phyloP scores from a whole-genome alignment of 306 rosid genomes.

The Senna siamea region DNA sequence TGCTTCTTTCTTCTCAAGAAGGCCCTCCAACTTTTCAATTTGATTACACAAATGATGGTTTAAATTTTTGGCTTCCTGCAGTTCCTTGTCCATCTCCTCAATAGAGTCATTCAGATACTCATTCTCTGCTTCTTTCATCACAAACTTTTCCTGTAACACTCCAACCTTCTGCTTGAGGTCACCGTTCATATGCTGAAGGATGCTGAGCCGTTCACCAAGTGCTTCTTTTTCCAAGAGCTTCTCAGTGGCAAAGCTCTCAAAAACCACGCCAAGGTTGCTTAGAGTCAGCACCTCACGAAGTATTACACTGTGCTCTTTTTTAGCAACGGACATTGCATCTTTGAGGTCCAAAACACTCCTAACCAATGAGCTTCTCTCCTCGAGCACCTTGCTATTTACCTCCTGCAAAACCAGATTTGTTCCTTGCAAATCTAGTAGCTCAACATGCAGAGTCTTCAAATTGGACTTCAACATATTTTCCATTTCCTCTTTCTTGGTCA shows the following conservation, averaged over 20 bases:
- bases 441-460: conserved; percentile 52
- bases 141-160: conserved; percentile 56
- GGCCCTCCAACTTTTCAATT: conserved; percentile 51
- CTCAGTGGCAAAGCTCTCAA: conserved; percentile 64
- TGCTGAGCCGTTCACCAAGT: conserved; percentile 56
- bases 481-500: conserved; percentile 57
- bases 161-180: conserved; percentile 60
- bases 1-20: conserved; percentile 52
- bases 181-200: conserved; percentile 52
- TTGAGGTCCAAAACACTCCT: conserved; percentile 58
- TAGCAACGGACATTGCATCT: conserved; percentile 54
- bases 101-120: conserved; percentile 54
- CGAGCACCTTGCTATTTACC: conserved; percentile 61
- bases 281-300: conserved; percentile 68
- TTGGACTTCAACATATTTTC: conserved; percentile 56
- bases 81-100: conserved; percentile 54
- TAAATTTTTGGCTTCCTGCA: conserved; percentile 52
- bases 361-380: conserved; percentile 63
- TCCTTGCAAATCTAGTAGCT: conserved; percentile 57
- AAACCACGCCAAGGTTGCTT: conserved; percentile 56
- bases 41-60: conserved; percentile 59
- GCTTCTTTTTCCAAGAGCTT: conserved; percentile 62
- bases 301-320: conserved; percentile 58
- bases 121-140: conserved; percentile 61
- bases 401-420: conserved; percentile 54